Evolutionary conservation across 2,329 filamentous ascomycete genomes (phyloP).

Genomic region (Malbranchea cinnamomea): DNA sequence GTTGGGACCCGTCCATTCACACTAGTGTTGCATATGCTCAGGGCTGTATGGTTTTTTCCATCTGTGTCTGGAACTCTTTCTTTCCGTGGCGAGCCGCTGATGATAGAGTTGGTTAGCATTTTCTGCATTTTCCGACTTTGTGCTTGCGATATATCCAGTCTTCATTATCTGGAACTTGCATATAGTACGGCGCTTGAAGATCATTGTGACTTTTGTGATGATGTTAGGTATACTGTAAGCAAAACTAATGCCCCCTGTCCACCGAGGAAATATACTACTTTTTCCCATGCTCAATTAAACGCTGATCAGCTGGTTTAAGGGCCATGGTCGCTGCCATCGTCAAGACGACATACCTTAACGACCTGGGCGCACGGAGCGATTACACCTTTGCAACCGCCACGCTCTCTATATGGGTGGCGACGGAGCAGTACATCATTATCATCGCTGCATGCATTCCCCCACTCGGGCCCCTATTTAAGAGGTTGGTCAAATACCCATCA

Average conservation of each 20-base stretch:
- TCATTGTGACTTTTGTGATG: conserved; percentile 5
- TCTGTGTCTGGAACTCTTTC: background rate
- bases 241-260: background rate
- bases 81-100: too few relatives aligned
- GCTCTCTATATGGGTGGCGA: conserved; percentile 5
- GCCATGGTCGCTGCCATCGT: conserved; percentile 7
- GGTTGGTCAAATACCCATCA: conserved; percentile 2
- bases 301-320: too few relatives aligned
- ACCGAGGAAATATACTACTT: too few relatives aligned
- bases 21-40: conserved; percentile 8
- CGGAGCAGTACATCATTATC: conserved; percentile 10
- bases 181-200: conserved; percentile 5
- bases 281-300: too few relatives aligned
- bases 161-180: conserved; percentile 9
- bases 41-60: conserved; percentile 3
- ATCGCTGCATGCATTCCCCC: conserved; percentile 9
- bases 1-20: conserved; percentile 6
- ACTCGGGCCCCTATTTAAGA: conserved; percentile 5
- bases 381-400: conserved; percentile 6
- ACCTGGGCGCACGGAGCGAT: conserved; percentile 5
- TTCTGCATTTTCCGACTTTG: conserved; percentile 7
- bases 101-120: conserved; percentile 6
- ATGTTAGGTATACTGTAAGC: conserved; percentile 8
- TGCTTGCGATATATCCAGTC: conserved; percentile 9
- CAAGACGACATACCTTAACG: conserved; percentile 6